Conservation (phyloP, 164 flowering plant genomes). For the Annona cherimola region DNA sequence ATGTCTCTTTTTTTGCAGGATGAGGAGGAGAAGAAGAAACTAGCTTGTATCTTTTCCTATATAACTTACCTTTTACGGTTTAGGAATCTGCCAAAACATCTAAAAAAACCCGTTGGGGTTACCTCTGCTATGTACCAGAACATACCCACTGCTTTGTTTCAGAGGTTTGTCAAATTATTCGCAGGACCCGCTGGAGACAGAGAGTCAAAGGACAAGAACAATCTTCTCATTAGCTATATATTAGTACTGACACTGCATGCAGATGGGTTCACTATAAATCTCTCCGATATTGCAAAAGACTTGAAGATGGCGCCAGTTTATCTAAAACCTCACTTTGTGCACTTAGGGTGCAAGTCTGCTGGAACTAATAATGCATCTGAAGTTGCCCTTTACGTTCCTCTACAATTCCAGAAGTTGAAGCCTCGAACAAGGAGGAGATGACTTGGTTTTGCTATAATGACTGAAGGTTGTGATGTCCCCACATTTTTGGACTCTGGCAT, state of each 20-base stretch:
- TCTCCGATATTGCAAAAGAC: slow-evolving; percentile 69
- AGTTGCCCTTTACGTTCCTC: slow-evolving; percentile 62
- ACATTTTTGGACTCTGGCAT: too few species aligned
- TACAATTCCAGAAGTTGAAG: slow-evolving; percentile 40
- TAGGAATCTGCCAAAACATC: slow-evolving; percentile 36
- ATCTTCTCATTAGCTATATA: slow-evolving; percentile 62
- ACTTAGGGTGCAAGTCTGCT: slow-evolving; percentile 63
- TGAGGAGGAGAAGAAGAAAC: slow-evolving; percentile 42
- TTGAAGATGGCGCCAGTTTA: slow-evolving; percentile 37
- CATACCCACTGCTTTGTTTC: slow-evolving; percentile 47
- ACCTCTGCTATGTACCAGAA: slow-evolving; percentile 43
- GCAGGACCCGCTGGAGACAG: slow-evolving; percentile 22
- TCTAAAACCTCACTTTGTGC: slow-evolving; percentile 38
- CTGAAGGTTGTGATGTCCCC: too few species aligned
- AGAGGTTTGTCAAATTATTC: slow-evolving; percentile 50
- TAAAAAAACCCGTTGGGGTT: slow-evolving; percentile 16
- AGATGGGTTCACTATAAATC: slow-evolving; percentile 56
- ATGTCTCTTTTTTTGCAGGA: slow-evolving; percentile 30
- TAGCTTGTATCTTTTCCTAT: slow-evolving; percentile 60
- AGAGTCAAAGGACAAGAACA: slow-evolving; percentile 41
- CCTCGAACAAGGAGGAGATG: neutral
- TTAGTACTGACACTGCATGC: slow-evolving; percentile 70
- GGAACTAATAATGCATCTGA: slow-evolving; percentile 22
- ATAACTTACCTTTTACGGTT: slow-evolving; percentile 69
- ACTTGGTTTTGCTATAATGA: neutral